These are phyloP conservation scores for Borovskyia barvae DNA, from an alignment of 208 protist species.

Conservation along the genomic window DNA sequence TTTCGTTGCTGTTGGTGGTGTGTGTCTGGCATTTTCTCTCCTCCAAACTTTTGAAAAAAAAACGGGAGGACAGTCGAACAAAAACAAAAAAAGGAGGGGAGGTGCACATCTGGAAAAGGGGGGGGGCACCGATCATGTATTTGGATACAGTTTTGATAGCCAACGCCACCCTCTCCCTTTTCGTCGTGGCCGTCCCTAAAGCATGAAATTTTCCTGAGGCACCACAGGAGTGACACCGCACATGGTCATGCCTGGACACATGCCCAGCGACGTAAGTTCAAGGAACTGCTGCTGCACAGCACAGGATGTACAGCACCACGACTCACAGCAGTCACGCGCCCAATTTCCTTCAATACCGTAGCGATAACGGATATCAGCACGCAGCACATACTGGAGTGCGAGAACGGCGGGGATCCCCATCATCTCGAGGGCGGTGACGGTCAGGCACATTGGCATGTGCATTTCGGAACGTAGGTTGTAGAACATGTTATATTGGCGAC, in stretches of 20 bases:
- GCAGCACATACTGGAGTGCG: constrained; percentile 5
- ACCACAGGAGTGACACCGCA: constrained; percentile 10
- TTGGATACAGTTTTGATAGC: neutral
- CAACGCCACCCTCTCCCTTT: neutral
- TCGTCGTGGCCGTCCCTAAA: no score
- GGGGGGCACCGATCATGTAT: constrained; percentile 4
- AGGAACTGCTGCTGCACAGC: constrained; percentile 52
- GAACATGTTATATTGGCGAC: constrained; percentile 44
- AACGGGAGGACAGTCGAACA: neutral
- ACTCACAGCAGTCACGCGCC: constrained; percentile 14
- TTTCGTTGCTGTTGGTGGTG: no score
- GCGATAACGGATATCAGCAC: constrained; percentile 17
- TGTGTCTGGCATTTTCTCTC: no score
- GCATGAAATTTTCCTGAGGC: constrained; percentile 24
- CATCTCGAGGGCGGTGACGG: neutral
- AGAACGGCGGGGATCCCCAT: constrained; percentile 4
- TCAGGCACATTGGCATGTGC: constrained; percentile 14
- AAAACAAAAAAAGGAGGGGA: constrained; percentile 6
- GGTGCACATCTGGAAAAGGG: constrained; percentile 3
- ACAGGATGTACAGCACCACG: constrained; percentile 36
- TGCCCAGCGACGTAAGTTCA: constrained; percentile 47
- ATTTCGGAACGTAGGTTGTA: constrained; percentile 21
- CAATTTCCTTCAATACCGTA: constrained; percentile 24
- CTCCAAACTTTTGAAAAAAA: no score
- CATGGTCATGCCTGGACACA: constrained; percentile 46